Conservation (phyloP, 2,329 filamentous ascomycete species). For the Xenoacremonium recifei region DNA sequence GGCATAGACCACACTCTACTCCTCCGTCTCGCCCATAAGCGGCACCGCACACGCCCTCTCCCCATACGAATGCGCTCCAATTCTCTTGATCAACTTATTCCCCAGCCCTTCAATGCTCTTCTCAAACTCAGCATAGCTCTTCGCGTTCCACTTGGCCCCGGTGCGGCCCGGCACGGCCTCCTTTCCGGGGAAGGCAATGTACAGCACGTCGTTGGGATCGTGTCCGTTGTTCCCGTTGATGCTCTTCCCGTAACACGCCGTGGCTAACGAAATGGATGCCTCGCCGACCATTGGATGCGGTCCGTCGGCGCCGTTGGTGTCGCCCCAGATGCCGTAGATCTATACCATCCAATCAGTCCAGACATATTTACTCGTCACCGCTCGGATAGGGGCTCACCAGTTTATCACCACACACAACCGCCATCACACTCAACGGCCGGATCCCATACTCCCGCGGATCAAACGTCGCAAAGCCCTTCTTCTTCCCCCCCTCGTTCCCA, state of each 20-base stretch:
- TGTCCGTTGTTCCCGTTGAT: constrained; percentile 58
- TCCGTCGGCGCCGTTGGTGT: constrained; percentile 56
- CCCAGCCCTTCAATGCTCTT: constrained; percentile 51
- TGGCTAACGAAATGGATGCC: constrained; percentile 55
- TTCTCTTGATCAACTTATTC: constrained; percentile 45
- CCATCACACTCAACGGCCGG: constrained; percentile 52
- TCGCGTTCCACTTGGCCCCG: constrained; percentile 55
- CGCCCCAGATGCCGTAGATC: constrained; percentile 61
- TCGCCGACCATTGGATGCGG: constrained; percentile 51
- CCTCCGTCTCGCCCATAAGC: no score
- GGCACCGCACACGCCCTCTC: no score
- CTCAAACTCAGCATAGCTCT: constrained; percentile 48
- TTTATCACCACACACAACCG: constrained; percentile 51
- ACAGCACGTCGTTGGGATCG: constrained; percentile 57
- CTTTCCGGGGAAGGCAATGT: constrained; percentile 57
- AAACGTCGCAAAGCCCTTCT: constrained; percentile 34
- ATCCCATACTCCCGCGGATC: constrained; percentile 42
- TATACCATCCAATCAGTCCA: no score
- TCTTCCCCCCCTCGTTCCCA: constrained; percentile 43
- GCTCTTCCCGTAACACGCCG: constrained; percentile 52
- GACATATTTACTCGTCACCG: no score
- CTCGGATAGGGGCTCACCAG: constrained; percentile 30
- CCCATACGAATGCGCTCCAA: no score
- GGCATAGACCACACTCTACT: no score
- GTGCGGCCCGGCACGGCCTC: constrained; percentile 55